Evolutionary conservation across 441 rosid species (phyloP).

Genomic region (Populus hybrid): DNA sequence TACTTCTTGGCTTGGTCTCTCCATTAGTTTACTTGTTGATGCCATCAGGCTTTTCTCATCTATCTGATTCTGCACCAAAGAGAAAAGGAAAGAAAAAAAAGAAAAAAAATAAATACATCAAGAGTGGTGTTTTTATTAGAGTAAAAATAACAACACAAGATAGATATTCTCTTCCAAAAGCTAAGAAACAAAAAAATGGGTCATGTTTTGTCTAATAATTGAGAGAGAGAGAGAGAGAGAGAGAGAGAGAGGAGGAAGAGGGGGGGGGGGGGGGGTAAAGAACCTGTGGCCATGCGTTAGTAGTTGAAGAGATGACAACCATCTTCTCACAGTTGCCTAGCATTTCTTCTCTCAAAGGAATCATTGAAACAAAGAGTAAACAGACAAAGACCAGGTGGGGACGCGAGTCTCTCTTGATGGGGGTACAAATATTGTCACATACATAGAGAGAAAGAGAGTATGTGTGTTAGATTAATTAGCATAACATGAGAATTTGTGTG

Average conservation of each 20-base stretch:
- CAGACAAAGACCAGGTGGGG: slow-evolving; percentile 46
- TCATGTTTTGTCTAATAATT: slow-evolving; percentile 44
- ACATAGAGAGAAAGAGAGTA: neutral
- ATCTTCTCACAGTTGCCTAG: slow-evolving; percentile 40
- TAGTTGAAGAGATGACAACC: slow-evolving; percentile 43
- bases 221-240: slow-evolving; percentile 27
- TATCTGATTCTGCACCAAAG: slow-evolving; percentile 30
- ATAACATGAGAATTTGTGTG: slow-evolving; percentile 11
- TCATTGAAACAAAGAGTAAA: slow-evolving; percentile 46
- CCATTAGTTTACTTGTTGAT: slow-evolving; percentile 43
- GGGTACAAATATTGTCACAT: slow-evolving; percentile 21
- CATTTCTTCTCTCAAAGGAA: slow-evolving; percentile 41
- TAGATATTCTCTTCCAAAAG: slow-evolving; percentile 57
- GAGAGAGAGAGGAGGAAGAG: no score
- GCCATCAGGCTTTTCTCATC: slow-evolving; percentile 49
- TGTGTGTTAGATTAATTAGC: slow-evolving; percentile 9
- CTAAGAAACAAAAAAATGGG: slow-evolving; percentile 60
- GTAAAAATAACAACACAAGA: slow-evolving; percentile 32
- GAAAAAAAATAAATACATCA: slow-evolving; percentile 23
- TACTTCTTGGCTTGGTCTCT: slow-evolving; percentile 34
- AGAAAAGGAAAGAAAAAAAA: slow-evolving; percentile 11
- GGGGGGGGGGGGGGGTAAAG: slow-evolving; percentile 16
- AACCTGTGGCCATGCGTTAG: slow-evolving; percentile 63
- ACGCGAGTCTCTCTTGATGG: slow-evolving; percentile 33
- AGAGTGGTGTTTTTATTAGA: slow-evolving; percentile 23